Percentiles rank a stretch among this genome's conserved stretches.
These are phyloP conservation scores for Didymella pomorum DNA, from an alignment of 2,329 filamentous ascomycete species.

Conservation along the genomic window DNA sequence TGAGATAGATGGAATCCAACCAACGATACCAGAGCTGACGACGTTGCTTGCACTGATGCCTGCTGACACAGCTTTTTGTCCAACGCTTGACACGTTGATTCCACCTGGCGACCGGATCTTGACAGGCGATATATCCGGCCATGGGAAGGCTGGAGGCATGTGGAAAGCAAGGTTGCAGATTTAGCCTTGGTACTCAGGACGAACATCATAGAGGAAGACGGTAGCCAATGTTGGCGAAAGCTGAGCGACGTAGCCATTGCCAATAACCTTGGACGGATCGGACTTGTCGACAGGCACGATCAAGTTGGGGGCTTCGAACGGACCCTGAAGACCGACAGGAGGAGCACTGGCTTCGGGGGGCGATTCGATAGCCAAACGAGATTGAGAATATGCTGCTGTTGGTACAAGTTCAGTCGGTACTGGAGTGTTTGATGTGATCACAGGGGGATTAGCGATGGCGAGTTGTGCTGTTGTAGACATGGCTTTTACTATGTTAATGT, in stretches of 20 bases:
- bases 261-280: constrained; percentile 51
- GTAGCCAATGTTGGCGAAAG: constrained; percentile 51
- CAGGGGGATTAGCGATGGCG: constrained; percentile 18
- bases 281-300: constrained; percentile 49
- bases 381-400: constrained; percentile 1
- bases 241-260: constrained; percentile 51
- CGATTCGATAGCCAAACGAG: constrained; percentile 7
- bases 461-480: constrained; percentile 23
- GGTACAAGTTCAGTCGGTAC: constrained; percentile 6
- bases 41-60: constrained; percentile 21
- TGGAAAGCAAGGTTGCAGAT: constrained; percentile 60
- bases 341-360: constrained; percentile 23
- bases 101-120: constrained; percentile 44
- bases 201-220: constrained; percentile 59
- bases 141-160: constrained; percentile 51
- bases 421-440: constrained; percentile 11
- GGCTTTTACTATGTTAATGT: constrained; percentile 4
- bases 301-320: constrained; percentile 50
- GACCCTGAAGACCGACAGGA: constrained; percentile 41
- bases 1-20: constrained; percentile 23
- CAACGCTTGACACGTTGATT: constrained; percentile 41
- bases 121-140: constrained; percentile 47
- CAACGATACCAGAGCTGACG: constrained; percentile 20
- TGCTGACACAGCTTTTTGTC: constrained; percentile 13
- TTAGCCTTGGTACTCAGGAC: constrained; percentile 49